Base-by-base conservation (phyloP, 352 stramenopile genomes). In the Achlya hypogyna region DNA sequence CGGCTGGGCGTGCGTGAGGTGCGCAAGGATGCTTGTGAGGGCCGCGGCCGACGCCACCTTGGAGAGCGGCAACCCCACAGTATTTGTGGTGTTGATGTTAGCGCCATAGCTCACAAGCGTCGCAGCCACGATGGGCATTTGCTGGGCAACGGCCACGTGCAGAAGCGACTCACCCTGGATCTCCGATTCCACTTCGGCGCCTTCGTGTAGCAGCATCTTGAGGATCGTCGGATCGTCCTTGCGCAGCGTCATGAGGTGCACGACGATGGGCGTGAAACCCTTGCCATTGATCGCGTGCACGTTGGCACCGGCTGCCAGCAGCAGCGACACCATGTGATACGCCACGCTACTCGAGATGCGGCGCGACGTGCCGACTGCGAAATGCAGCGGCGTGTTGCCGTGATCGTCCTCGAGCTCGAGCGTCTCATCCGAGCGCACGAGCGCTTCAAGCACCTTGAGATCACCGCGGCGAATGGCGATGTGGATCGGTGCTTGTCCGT, bases 311-410 rank as follows among this genome's bases (percentile, higher is more conserved):
- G 76, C 77, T 0, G 67, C 59, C 20, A 93, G 63, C 5, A 93
- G 70, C 27, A 72, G 70, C 51, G 77, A 63, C 1, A 85, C 71
- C 53, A 89, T 84, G 16, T 31, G 53, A 10, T 25, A n/a, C 5
- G 53, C 53, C 14, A 62, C 31, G 22, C 83, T 51, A 27, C 78
- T 76, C 63, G 77, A 67, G 3, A 78, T 75, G 5, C 77, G 76
- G 4, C 79, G 72, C 77, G 81, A 89, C 31, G 82, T 79, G 47
- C 81, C 81, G 6, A 81, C 71, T 0, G 84, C 82, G 60, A 93
- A 93, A 66, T 93, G 84, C 60, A 93, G 72, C 65, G 82, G 80
- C 63, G 84, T 86, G 74, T 93, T 93, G 52, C 82, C 84, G 51
- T 93, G 90, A 53, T 85, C 83, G 66, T 93, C 84, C 1, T 77